phyloP scores from a whole-genome alignment of 345 rosid genomes.

The Bruguiera sexangula region DNA sequence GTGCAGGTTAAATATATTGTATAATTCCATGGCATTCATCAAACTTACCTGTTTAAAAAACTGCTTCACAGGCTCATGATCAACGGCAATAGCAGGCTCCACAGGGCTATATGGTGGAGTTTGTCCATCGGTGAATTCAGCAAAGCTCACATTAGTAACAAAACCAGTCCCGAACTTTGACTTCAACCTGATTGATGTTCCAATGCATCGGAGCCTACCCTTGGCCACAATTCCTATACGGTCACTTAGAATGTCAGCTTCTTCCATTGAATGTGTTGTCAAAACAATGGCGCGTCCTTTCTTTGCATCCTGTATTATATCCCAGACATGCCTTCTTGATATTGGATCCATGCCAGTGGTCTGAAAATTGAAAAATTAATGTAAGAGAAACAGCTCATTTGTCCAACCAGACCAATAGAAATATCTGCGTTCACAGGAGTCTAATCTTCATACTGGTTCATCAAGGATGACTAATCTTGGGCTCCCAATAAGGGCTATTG shows the following conservation, averaged over 20 bases:
- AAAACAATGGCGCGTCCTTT: conserved; percentile 78
- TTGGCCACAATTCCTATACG: conserved; percentile 93
- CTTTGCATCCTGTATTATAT: conserved; percentile 76
- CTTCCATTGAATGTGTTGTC: conserved; percentile 96
- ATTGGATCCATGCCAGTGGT: conserved; percentile 97
- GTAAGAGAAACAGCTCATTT: background rate
- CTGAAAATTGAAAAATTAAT: conserved; percentile 32
- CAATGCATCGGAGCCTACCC: conserved; percentile 86
- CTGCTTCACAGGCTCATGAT: conserved; percentile 54
- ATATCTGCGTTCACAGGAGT: background rate
- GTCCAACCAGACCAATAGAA: background rate
- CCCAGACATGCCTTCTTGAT: conserved; percentile 95
- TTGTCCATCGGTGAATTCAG: conserved; percentile 38
- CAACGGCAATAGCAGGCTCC: conserved; percentile 26
- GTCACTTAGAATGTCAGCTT: conserved; percentile 88
- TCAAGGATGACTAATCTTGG: conserved; percentile 85
- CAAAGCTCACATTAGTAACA: conserved; percentile 68
- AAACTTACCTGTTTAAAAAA: conserved; percentile 68
- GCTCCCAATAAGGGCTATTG: conserved; percentile 78
- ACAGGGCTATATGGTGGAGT: conserved; percentile 35
- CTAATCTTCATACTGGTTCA: conserved; percentile 58
- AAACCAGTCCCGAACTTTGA: conserved; percentile 91
- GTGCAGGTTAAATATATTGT: background rate
- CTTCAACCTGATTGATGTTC: conserved; percentile 84
- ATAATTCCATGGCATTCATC: conserved; percentile 2